Percentiles rank a stretch among this genome's conserved stretches.
phyloP scores from a whole-genome alignment of 257 asterid species.

The Mitragyna speciosa region DNA sequence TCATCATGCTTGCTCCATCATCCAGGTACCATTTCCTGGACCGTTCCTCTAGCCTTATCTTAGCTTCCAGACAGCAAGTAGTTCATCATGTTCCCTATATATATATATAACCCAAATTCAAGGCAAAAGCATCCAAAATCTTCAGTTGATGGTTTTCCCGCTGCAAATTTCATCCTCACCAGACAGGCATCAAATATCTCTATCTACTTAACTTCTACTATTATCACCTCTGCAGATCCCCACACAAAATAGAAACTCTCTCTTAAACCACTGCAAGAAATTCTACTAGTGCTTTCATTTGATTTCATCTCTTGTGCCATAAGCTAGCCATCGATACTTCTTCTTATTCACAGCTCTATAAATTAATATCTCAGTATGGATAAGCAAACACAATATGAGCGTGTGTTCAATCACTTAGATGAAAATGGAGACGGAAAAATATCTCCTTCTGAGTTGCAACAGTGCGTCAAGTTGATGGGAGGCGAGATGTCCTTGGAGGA shows the following conservation, averaged over 20 bases:
- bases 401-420: slow-evolving; percentile 36
- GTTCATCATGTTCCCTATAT: background rate
- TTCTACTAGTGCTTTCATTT: no score
- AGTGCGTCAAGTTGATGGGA: slow-evolving; percentile 9
- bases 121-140: background rate
- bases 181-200: background rate
- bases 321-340: background rate
- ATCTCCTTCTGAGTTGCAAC: slow-evolving; percentile 34
- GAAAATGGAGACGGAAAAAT: slow-evolving; percentile 36
- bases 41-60: background rate
- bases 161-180: background rate
- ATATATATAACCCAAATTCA: background rate
- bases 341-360: background rate
- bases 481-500: slow-evolving; percentile 45
- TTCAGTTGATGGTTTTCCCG: background rate
- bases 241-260: no score
- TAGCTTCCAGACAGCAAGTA: no score
- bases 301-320: no score
- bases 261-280: no score
- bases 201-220: no score
- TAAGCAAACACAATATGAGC: slow-evolving; percentile 23
- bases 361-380: slow-evolving; percentile 14
- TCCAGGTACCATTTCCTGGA: slow-evolving; percentile 4
- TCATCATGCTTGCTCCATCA: no score
- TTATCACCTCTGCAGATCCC: no score